Evolutionary conservation across 2,329 filamentous ascomycete species (phyloP), one percentile per base, ranked within the genome.

Genomic region (Thelonectria blattea): DNA sequence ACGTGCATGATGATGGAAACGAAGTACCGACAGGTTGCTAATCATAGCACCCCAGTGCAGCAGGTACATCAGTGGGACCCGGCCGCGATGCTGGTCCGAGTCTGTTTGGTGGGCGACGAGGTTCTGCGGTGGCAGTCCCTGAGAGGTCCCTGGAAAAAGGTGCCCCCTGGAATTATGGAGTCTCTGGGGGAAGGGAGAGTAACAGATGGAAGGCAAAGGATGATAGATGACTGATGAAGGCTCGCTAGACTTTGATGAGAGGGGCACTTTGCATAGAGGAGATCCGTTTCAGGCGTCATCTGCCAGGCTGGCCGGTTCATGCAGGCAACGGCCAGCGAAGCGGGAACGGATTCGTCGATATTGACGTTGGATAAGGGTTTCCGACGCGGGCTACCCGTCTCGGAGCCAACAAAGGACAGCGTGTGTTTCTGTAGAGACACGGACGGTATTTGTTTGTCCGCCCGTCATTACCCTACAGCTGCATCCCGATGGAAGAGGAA

Each of bases 281-380:
- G 39, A n/a, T 30, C 3, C 52, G 30, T n/a, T 45, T 27, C 32
- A 46, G 22, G 46, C 27, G 52, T 27, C 37, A 32, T 45, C 46
- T 30, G 58, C 54, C 58, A 53, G 49, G 49, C 39, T 61, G 58
- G 48, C 48, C 58, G 39, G 58, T 61, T 61, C 58, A 61, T 61
- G 58, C 58, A 60, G 37, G 57, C 42, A 20, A 43, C 24, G 8
- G 15, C 34, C 48, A 27, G 20, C 37, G 14, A 27, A 46, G 37
- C 37, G 39, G 46, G 42, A 42, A 43, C 15, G 45, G 11, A 47
- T 30, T 22, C 45, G 15, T 24, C 14, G 22, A 6, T 14, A n/a
- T n/a, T n/a, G n/a, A n/a, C 9, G 20, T 27, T 11, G 45, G 27
- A 30, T 30, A 30, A 30, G 5, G 8, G 27, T 30, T 30, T 30